These are phyloP conservation scores for Saxispiralis lemnorum DNA, from an alignment of 495 filamentous ascomycete genomes.

Conservation along the genomic window DNA sequence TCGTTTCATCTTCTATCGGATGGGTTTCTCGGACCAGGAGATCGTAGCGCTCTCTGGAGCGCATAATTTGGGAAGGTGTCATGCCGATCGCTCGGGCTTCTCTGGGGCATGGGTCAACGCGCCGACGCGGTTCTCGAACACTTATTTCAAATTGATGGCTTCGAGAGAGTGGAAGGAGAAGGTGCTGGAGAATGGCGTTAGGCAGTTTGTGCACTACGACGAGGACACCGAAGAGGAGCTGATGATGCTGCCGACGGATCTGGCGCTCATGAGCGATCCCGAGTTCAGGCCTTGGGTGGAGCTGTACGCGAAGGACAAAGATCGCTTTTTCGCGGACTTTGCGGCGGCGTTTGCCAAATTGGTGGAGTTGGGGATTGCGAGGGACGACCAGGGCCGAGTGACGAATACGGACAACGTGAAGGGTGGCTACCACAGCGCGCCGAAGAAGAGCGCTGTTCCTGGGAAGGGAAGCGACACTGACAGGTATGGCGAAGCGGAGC, in stretches of 20 bases:
- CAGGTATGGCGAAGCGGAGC: conserved; percentile 6
- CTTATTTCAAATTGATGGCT: conserved; percentile 73
- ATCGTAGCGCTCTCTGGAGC: conserved; percentile 83
- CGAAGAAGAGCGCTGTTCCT: conserved; percentile 9
- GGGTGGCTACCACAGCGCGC: conserved; percentile 10
- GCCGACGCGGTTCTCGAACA: conserved; percentile 84
- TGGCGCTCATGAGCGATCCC: conserved; percentile 77
- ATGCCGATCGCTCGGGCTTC: conserved; percentile 74
- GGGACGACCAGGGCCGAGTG: conserved; percentile 34
- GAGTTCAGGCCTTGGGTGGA: conserved; percentile 68
- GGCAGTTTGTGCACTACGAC: conserved; percentile 69
- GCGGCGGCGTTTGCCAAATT: conserved; percentile 58
- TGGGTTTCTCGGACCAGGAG: conserved; percentile 96
- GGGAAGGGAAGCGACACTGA: background rate
- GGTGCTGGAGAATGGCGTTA: conserved; percentile 85
- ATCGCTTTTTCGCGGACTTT: conserved; percentile 89
- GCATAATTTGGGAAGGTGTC: conserved; percentile 84
- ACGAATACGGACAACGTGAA: conserved; percentile 5
- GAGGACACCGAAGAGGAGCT: conserved; percentile 68
- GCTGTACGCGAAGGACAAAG: conserved; percentile 82
- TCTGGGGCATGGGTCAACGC: conserved; percentile 92
- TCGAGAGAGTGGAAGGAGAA: conserved; percentile 44
- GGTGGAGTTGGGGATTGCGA: conserved; percentile 89
- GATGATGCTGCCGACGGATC: conserved; percentile 96
- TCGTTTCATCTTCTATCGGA: conserved; percentile 82